Percentiles rank a stretch among this genome's conserved stretches.
Evolutionary conservation across 768 basidiomycete genomes (phyloP).

Genomic region (Auriscalpium vulgare): DNA sequence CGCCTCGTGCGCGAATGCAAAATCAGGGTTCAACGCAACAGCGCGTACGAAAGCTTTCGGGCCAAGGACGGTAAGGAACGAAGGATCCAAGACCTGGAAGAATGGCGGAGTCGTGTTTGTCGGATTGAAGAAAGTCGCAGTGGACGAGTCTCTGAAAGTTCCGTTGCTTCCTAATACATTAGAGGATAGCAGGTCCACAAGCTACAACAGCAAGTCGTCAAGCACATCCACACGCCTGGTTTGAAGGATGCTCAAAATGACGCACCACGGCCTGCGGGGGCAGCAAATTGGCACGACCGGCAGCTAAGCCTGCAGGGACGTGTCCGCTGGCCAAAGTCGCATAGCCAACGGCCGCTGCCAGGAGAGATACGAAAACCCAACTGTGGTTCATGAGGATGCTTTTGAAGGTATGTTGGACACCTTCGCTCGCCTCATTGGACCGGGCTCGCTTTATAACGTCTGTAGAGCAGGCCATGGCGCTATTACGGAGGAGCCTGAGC

Average conservation of each 20-base stretch:
- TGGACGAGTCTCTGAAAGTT: slow-evolving; percentile 28
- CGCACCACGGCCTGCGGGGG: slow-evolving; percentile 12
- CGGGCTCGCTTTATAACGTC: too few relatives aligned
- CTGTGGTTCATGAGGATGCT: too few relatives aligned
- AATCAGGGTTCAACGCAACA: slow-evolving; percentile 52
- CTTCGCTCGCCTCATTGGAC: too few relatives aligned
- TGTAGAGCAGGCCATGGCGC: too few relatives aligned
- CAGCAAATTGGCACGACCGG: neutral
- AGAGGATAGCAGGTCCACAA: slow-evolving; percentile 42
- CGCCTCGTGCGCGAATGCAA: slow-evolving; percentile 75
- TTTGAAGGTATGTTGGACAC: too few relatives aligned
- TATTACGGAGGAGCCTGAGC: too few relatives aligned
- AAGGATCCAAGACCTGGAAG: slow-evolving; percentile 46
- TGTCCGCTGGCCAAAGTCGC: too few relatives aligned
- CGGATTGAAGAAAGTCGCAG: slow-evolving; percentile 47
- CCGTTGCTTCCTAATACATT: slow-evolving; percentile 42
- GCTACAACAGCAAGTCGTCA: slow-evolving; percentile 25
- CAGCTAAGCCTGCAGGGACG: too few relatives aligned
- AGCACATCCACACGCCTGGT: neutral
- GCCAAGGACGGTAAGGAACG: slow-evolving; percentile 58
- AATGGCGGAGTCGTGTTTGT: slow-evolving; percentile 50
- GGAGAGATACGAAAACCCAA: too few relatives aligned
- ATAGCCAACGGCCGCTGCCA: too few relatives aligned
- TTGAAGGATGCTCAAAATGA: neutral
- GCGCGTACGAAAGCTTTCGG: slow-evolving; percentile 44